phyloP scores from a whole-genome alignment of 192 early-diverging fungal genomes.

The Podila minutissima region DNA sequence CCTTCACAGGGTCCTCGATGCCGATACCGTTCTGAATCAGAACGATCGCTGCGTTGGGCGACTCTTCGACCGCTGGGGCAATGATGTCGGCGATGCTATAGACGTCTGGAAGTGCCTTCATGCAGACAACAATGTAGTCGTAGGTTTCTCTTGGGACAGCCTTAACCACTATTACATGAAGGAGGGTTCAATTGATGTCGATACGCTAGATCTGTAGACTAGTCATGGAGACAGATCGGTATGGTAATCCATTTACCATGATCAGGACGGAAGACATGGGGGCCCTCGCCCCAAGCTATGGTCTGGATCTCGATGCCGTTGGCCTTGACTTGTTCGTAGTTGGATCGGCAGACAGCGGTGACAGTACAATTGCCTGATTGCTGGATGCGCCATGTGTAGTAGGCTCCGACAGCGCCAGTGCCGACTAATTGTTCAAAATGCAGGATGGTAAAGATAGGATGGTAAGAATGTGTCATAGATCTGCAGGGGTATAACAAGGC shows the following conservation, averaged over 20 bases:
- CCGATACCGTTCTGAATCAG: constrained; percentile 81
- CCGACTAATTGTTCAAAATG: constrained; percentile 58
- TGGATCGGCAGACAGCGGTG: constrained; percentile 76
- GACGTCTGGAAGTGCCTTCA: constrained; percentile 74
- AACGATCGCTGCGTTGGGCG: constrained; percentile 62
- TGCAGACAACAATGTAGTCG: constrained; percentile 70
- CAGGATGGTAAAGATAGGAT: not conserved
- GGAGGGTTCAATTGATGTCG: not conserved
- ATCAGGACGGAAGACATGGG: constrained; percentile 60
- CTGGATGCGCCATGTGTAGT: constrained; percentile 72
- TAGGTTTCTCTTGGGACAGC: constrained; percentile 58
- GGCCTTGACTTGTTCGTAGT: constrained; percentile 62
- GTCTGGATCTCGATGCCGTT: constrained; percentile 70
- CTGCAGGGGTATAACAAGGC: not conserved
- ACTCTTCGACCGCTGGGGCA: constrained; percentile 59
- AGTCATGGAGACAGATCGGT: not conserved
- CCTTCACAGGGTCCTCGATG: constrained; percentile 65
- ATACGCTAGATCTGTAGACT: not conserved
- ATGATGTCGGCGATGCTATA: constrained; percentile 68
- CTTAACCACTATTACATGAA: constrained; percentile 30
- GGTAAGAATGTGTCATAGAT: constrained; percentile 1
- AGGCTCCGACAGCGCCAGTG: constrained; percentile 74
- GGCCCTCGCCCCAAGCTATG: constrained; percentile 61
- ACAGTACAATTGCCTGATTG: constrained; percentile 56
- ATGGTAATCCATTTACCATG: constrained; percentile 43